Conservation (phyloP, 768 basidiomycete genomes). For the Roridomyces roridus region DNA sequence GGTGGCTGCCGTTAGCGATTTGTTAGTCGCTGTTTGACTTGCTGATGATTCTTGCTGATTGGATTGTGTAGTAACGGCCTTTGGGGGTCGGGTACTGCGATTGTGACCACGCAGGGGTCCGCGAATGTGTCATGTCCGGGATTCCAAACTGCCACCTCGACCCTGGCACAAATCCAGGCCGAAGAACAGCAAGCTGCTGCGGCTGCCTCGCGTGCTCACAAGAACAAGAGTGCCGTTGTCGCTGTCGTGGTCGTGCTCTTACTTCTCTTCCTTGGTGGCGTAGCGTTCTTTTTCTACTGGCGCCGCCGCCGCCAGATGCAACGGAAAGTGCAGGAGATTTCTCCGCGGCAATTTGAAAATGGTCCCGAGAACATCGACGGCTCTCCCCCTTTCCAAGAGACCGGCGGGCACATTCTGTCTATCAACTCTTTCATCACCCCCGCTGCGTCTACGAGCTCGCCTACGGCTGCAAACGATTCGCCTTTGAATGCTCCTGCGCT, state of each 20-base stretch:
- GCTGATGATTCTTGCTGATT: not conserved
- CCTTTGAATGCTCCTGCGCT: not conserved
- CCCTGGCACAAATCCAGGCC: conserved; percentile 25
- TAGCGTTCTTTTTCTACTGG: conserved; percentile 25
- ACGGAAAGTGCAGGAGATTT: conserved; percentile 3
- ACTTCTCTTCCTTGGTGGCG: conserved; percentile 30
- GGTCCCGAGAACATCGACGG: conserved; percentile 3
- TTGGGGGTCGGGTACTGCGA: conserved; percentile 39
- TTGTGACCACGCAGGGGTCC: conserved; percentile 35
- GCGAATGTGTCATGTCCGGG: conserved; percentile 38
- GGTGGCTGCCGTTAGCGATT: conserved; percentile 45
- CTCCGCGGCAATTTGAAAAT: conserved; percentile 20
- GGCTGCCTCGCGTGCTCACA: conserved; percentile 13
- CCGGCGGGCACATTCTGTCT: conserved; percentile 22
- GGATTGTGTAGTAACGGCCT: conserved; percentile 40
- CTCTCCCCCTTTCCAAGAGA: conserved; percentile 15
- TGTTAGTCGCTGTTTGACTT: conserved; percentile 38
- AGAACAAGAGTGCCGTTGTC: conserved; percentile 31
- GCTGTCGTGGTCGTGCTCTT: conserved; percentile 40
- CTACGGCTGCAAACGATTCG: not conserved
- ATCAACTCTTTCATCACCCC: conserved; percentile 28
- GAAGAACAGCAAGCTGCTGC: conserved; percentile 21
- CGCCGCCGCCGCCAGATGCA: conserved; percentile 14
- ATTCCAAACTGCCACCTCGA: conserved; percentile 35
- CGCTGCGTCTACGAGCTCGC: conserved; percentile 3